Percentiles rank a stretch among this genome's conserved stretches.
phyloP scores from a whole-genome alignment of 352 stramenopile species.

The Phytophthora sojae region DNA sequence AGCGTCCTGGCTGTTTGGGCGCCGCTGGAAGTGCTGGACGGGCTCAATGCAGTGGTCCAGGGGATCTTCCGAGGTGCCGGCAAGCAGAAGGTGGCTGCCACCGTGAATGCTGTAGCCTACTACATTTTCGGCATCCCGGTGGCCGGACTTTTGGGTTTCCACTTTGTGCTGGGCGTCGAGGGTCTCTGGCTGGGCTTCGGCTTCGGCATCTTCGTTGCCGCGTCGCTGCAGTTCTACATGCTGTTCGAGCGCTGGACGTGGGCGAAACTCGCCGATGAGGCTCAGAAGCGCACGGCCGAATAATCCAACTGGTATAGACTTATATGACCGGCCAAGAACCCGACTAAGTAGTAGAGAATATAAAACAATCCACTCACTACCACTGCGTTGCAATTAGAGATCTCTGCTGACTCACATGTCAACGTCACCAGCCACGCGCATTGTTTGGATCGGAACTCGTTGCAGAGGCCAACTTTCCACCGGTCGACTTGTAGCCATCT shows the following conservation, averaged over 20 bases:
- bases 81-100: constrained; percentile 62
- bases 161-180: constrained; percentile 51
- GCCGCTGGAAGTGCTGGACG: constrained; percentile 60
- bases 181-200: constrained; percentile 70
- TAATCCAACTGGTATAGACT: constrained; percentile 20
- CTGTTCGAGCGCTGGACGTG: constrained; percentile 49
- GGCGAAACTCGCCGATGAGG: constrained; percentile 46
- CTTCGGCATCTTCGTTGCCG: constrained; percentile 48
- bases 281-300: constrained; percentile 46
- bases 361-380: not conserved
- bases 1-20: constrained; percentile 54
- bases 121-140: constrained; percentile 81
- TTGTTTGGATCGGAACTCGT: no score
- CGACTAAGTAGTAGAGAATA: constrained; percentile 1
- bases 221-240: constrained; percentile 44
- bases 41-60: constrained; percentile 59
- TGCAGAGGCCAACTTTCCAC: no score
- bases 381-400: no score
- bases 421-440: no score
- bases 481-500: no score
- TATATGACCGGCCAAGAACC: not conserved
- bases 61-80: constrained; percentile 75
- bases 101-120: constrained; percentile 78
- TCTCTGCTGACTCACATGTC: no score
- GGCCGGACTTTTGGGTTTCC: constrained; percentile 62